Evolutionary conservation across 192 early-diverging fungal species (phyloP).

Genomic region (Coemansia umbellata): DNA sequence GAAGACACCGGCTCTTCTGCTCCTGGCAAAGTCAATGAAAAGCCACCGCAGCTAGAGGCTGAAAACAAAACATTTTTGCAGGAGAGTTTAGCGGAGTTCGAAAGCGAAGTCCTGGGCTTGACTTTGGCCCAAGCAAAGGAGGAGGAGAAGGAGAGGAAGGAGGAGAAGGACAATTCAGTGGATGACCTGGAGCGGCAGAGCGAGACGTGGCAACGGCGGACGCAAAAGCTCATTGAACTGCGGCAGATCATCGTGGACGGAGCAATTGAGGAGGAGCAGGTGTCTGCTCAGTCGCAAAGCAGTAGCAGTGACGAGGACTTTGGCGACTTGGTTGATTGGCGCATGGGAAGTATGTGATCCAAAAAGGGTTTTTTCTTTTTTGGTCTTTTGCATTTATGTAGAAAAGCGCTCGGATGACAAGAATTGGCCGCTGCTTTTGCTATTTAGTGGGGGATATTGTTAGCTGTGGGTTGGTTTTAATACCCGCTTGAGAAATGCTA

Average conservation of each 20-base stretch:
- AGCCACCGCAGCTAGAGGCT: too few species aligned
- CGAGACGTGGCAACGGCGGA: slow-evolving; percentile 8
- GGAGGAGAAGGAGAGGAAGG: neutral
- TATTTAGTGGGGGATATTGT: too few species aligned
- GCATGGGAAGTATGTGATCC: too few species aligned
- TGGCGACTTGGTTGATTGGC: slow-evolving; percentile 16
- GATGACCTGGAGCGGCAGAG: slow-evolving; percentile 1
- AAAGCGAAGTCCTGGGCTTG: slow-evolving; percentile 19
- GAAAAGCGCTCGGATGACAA: too few species aligned
- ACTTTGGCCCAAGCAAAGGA: neutral
- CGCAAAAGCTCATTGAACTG: slow-evolving; percentile 7
- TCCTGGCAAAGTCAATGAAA: too few species aligned
- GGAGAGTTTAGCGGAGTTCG: slow-evolving; percentile 17
- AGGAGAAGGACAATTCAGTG: neutral
- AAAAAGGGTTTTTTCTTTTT: too few species aligned
- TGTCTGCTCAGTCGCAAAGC: neutral
- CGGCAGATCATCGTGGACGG: slow-evolving; percentile 22
- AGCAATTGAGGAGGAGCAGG: neutral
- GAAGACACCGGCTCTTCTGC: too few species aligned
- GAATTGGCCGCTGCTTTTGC: too few species aligned
- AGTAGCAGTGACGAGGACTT: slow-evolving; percentile 7
- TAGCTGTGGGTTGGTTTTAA: too few species aligned
- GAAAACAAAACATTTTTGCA: too few species aligned
- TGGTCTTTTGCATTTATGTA: too few species aligned
- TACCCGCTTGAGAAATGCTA: too few species aligned